Percentiles rank a stretch among this genome's conserved stretches.
Conservation (phyloP, 1,284 basidiomycete species). For the Laetiporus sulphureus region DNA sequence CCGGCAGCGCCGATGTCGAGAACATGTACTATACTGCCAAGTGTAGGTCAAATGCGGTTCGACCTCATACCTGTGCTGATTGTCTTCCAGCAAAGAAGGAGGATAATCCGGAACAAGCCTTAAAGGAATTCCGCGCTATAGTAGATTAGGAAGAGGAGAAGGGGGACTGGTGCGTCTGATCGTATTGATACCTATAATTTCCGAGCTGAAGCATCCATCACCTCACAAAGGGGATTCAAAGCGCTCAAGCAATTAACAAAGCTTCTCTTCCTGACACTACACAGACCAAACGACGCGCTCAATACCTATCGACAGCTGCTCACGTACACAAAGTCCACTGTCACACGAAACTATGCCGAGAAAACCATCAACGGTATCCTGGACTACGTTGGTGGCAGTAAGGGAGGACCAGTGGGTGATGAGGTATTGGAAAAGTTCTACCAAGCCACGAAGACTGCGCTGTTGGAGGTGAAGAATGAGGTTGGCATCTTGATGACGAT, state of each 20-base stretch:
- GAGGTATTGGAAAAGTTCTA: conserved; percentile 93
- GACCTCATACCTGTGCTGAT: too few species aligned
- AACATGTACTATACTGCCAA: conserved; percentile 99
- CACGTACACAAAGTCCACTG: conserved; percentile 88
- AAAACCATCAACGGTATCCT: conserved; percentile 98
- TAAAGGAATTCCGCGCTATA: conserved; percentile 84
- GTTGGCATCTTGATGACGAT: conserved; percentile 33
- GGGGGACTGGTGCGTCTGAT: conserved; percentile 74
- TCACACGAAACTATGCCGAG: conserved; percentile 90
- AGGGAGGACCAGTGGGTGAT: conserved; percentile 77
- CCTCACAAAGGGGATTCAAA: conserved; percentile 92
- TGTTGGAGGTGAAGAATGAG: conserved; percentile 95
- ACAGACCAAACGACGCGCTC: conserved; percentile 79
- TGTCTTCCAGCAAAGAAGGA: conserved; percentile 77
- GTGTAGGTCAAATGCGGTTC: too few species aligned
- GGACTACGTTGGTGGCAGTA: conserved; percentile 95
- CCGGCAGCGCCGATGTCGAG: conserved; percentile 89
- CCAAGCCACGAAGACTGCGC: conserved; percentile 83
- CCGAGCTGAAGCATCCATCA: neutral
- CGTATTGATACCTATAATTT: too few species aligned
- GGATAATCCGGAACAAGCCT: conserved; percentile 82
- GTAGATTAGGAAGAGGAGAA: conserved; percentile 86
- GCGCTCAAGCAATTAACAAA: conserved; percentile 98
- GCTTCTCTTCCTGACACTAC: conserved; percentile 78
- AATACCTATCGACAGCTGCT: conserved; percentile 82